Conservation (phyloP, 2,329 filamentous ascomycete species). For the Colletotrichum viniferum region DNA sequence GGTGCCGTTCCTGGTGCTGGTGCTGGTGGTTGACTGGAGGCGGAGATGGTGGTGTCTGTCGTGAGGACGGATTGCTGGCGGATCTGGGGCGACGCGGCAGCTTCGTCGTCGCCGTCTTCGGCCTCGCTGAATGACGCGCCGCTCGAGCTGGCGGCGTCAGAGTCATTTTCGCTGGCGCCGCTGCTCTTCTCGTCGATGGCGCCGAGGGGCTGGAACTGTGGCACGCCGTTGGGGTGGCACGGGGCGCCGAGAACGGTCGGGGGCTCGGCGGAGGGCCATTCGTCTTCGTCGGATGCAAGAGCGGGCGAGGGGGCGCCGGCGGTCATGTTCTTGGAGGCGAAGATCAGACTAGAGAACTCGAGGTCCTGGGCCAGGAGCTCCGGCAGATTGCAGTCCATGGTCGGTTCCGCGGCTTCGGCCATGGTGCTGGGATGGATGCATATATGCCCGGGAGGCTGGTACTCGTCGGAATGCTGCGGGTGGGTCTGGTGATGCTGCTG, state of each 20-base stretch:
- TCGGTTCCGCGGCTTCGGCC: conserved; percentile 25
- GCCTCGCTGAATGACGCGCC: conserved; percentile 41
- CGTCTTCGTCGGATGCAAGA: conserved; percentile 32
- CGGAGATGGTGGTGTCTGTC: conserved; percentile 43
- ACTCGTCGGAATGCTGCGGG: neutral
- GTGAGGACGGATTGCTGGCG: conserved; percentile 42
- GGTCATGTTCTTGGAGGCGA: conserved; percentile 56
- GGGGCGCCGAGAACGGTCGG: conserved; percentile 1
- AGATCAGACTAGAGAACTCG: conserved; percentile 51
- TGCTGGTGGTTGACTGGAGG: conserved; percentile 29
- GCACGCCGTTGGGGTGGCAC: conserved; percentile 7
- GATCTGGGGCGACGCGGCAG: conserved; percentile 10
- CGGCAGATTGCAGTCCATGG: conserved; percentile 52
- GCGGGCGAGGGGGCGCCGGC: conserved; percentile 49
- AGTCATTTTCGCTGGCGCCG: conserved; percentile 23
- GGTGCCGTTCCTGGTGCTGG: conserved; percentile 19
- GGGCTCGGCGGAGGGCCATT: conserved; percentile 14
- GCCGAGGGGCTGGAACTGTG: conserved; percentile 15
- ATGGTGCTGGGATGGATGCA: conserved; percentile 17
- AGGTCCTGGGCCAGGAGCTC: conserved; percentile 61
- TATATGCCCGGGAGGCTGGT: neutral
- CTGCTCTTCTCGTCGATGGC: conserved; percentile 21
- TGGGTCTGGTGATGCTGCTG: neutral
- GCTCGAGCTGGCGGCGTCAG: conserved; percentile 30
- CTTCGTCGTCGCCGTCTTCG: conserved; percentile 23